Conservation (phyloP, 768 basidiomycete genomes). For the Galerina sulciceps region DNA sequence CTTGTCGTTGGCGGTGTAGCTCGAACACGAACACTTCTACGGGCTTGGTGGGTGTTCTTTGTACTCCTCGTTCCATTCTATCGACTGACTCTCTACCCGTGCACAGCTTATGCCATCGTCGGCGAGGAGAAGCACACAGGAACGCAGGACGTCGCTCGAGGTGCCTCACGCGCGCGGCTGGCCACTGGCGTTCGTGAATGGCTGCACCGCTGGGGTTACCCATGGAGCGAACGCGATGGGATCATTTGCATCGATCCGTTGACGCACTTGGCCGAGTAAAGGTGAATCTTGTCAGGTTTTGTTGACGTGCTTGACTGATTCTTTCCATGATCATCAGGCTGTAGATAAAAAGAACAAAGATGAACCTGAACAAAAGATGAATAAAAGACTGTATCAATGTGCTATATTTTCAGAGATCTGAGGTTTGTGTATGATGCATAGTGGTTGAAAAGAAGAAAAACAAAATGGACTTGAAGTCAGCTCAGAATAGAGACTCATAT, state of each 20-base stretch:
- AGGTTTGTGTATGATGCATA: too few species aligned
- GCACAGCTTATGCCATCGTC: conserved; percentile 81
- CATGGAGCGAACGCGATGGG: conserved; percentile 93
- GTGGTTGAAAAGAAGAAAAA: too few species aligned
- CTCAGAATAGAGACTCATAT: too few species aligned
- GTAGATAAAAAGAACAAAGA: too few species aligned
- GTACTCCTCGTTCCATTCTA: background rate
- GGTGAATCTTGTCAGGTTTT: background rate
- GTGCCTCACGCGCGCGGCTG: conserved; percentile 81
- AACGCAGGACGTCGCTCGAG: conserved; percentile 81
- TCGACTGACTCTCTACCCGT: background rate
- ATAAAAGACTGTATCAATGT: too few species aligned
- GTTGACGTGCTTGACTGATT: too few species aligned
- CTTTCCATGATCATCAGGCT: too few species aligned
- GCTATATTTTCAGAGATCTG: too few species aligned
- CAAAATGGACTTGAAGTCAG: too few species aligned
- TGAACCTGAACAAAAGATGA: too few species aligned
- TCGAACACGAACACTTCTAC: conserved; percentile 87
- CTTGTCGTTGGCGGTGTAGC: conserved; percentile 39
- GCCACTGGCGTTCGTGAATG: conserved; percentile 89
- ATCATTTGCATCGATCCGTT: conserved; percentile 87
- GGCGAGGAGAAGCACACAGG: conserved; percentile 98
- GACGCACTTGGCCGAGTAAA: conserved; percentile 64
- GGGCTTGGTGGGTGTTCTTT: conserved; percentile 66
- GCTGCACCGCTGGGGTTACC: conserved; percentile 94